Evolutionary conservation across 345 rosid species (phyloP).

Genomic region (Euphorbia pulcherrima): DNA sequence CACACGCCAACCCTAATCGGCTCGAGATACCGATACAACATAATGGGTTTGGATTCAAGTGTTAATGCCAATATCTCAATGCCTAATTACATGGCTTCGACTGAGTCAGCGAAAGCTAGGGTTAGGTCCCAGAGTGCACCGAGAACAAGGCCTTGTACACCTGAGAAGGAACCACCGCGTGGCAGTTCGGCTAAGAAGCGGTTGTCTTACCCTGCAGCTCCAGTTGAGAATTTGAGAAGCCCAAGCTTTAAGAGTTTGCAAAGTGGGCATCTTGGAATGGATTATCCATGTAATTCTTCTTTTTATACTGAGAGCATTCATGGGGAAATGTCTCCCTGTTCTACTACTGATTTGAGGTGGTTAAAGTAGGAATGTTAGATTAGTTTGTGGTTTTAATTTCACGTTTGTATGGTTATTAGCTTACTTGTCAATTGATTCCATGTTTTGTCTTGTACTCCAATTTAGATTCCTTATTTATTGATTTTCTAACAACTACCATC

Average conservation of each 20-base stretch:
- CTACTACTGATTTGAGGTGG: conserved; percentile 63
- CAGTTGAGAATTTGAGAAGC: conserved; percentile 49
- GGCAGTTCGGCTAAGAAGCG: conserved; percentile 59
- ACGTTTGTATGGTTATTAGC: not conserved
- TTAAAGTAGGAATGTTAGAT: conserved; percentile 33
- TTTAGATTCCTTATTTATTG: not conserved
- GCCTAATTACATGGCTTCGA: conserved; percentile 32
- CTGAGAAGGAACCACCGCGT: conserved; percentile 44
- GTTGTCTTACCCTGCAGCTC: conserved; percentile 51
- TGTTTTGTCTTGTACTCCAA: not conserved
- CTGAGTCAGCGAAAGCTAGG: conserved; percentile 22
- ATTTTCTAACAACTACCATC: not conserved
- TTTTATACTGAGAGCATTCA: conserved; percentile 44
- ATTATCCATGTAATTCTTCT: conserved; percentile 41
- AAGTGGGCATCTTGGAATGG: conserved; percentile 43
- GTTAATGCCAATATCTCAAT: conserved; percentile 6
- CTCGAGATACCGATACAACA: conserved; percentile 14
- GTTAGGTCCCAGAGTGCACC: conserved; percentile 61
- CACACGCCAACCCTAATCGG: conserved; percentile 12
- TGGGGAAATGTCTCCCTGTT: conserved; percentile 67
- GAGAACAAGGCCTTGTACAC: conserved; percentile 56
- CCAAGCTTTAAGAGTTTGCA: conserved; percentile 69
- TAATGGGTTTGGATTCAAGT: too few relatives aligned
- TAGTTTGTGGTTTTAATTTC: not conserved
- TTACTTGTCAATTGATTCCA: not conserved